Percentiles rank a stretch among this genome's conserved stretches.
These are phyloP conservation scores for Geotrichum restrictum DNA, from an alignment of 1,139 yeast species.

Conservation along the genomic window DNA sequence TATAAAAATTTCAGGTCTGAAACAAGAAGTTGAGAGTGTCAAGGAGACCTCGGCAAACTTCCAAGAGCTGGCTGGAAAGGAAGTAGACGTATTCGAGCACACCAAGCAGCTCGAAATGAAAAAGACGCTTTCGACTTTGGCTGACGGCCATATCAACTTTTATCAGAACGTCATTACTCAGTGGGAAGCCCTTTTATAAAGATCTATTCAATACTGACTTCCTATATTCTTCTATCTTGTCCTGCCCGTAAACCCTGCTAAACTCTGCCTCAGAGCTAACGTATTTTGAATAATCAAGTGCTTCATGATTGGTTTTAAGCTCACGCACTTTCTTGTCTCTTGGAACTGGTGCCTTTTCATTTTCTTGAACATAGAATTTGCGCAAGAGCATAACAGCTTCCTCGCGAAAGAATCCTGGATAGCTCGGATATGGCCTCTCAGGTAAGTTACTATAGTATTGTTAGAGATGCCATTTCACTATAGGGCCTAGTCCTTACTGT, in stretches of 20 bases:
- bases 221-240: constrained; percentile 30
- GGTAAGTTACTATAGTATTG: constrained; percentile 2
- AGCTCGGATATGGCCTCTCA: constrained; percentile 49
- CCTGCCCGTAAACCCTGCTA: constrained; percentile 48
- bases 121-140: constrained; percentile 61
- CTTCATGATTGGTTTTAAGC: constrained; percentile 66
- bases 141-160: constrained; percentile 72
- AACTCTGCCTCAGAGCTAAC: constrained; percentile 47
- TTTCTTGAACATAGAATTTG: constrained; percentile 79
- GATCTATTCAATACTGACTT: neutral
- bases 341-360: constrained; percentile 79
- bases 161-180: constrained; percentile 67
- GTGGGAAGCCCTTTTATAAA: constrained; percentile 50
- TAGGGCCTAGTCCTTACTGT: neutral
- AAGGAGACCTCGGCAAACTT: constrained; percentile 67
- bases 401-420: constrained; percentile 73
- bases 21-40: constrained; percentile 58
- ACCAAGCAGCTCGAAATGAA: constrained; percentile 77
- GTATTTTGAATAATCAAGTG: constrained; percentile 49
- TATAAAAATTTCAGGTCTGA: constrained; percentile 56
- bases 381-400: constrained; percentile 81
- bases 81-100: constrained; percentile 76
- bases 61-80: constrained; percentile 61
- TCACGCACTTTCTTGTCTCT: constrained; percentile 69
- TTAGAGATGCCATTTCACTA: neutral